Percentiles rank a stretch among this genome's conserved stretches.
These are phyloP conservation scores for Neostapfia colusana DNA, from an alignment of 176 grass and related monocot species.

Conservation along the genomic window DNA sequence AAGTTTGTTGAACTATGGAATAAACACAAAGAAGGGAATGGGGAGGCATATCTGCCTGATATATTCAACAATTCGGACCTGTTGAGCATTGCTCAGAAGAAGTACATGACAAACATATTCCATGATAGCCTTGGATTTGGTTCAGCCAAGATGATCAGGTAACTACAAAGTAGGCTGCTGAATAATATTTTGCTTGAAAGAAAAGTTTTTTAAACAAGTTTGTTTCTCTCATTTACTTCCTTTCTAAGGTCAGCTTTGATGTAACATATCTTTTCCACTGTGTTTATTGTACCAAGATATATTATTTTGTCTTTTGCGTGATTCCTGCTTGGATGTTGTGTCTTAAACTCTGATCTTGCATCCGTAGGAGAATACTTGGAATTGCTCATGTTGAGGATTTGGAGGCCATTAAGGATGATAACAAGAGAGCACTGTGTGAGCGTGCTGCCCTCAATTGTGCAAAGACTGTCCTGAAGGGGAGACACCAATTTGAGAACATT, in stretches of 20 bases:
- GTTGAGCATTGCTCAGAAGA: conserved; percentile 58
- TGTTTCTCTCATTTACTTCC: background rate
- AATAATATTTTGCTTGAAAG: background rate
- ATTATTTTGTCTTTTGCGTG: background rate
- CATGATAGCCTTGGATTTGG: conserved; percentile 97
- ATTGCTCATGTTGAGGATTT: conserved; percentile 89
- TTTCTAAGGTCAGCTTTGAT: background rate
- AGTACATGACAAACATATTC: conserved; percentile 76
- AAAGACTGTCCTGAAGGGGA: conserved; percentile 73
- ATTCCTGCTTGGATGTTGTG: background rate
- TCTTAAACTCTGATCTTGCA: background rate
- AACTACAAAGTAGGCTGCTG: background rate
- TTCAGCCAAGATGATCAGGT: conserved; percentile 98
- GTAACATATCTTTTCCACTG: background rate
- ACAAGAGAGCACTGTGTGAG: conserved; percentile 71
- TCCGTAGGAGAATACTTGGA: conserved; percentile 81
- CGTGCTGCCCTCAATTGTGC: conserved; percentile 59
- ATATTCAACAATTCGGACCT: conserved; percentile 78
- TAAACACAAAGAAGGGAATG: conserved; percentile 74
- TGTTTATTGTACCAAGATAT: background rate
- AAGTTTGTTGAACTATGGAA: conserved; percentile 83
- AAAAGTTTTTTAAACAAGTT: background rate
- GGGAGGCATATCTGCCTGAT: conserved; percentile 65
- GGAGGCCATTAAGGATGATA: conserved; percentile 66
- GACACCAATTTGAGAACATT: conserved; percentile 50